phyloP scores from a whole-genome alignment of 2,329 filamentous ascomycete genomes.

The Amylocarpus encephaloides region DNA sequence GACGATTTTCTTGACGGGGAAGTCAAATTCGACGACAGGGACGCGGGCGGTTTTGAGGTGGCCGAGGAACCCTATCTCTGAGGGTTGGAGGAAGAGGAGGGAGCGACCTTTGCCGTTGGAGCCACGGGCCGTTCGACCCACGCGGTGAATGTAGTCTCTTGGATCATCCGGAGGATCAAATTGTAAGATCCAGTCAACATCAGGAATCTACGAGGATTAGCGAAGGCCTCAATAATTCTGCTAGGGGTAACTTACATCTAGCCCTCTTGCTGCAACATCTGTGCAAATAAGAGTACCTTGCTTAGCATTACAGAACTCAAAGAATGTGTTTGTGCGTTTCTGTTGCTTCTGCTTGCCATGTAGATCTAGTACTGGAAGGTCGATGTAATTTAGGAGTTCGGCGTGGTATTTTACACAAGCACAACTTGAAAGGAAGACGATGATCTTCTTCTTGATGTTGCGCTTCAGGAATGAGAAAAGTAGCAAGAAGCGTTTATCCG shows the following conservation, averaged over 20 bases:
- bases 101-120: slow-evolving; percentile 77
- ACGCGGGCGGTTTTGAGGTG: slow-evolving; percentile 89
- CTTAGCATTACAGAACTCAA: slow-evolving; percentile 85
- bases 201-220: slow-evolving; percentile 58
- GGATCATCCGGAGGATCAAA: slow-evolving; percentile 92
- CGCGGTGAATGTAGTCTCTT: slow-evolving; percentile 88
- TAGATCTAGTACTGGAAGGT: slow-evolving; percentile 78
- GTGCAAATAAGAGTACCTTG: slow-evolving; percentile 90
- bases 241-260: slow-evolving; percentile 57
- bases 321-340: slow-evolving; percentile 98
- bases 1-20: slow-evolving; percentile 84
- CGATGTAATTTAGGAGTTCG: slow-evolving; percentile 95
- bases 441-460: slow-evolving; percentile 84
- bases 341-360: slow-evolving; percentile 98
- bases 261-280: slow-evolving; percentile 87
- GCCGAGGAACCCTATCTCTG: slow-evolving; percentile 84
- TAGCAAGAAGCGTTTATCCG: slow-evolving; percentile 87
- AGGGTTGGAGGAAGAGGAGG: slow-evolving; percentile 88
- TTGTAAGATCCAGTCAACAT: slow-evolving; percentile 94
- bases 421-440: slow-evolving; percentile 91
- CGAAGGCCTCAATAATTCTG: neutral
- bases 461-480: slow-evolving; percentile 92
- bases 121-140: slow-evolving; percentile 88
- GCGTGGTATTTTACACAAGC: slow-evolving; percentile 94
- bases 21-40: slow-evolving; percentile 92